A percentile compares a stretch with the other conserved stretches of the same genome.
Conservation (phyloP, 1,139 yeast genomes). For the Debaryomyces udenii region DNA sequence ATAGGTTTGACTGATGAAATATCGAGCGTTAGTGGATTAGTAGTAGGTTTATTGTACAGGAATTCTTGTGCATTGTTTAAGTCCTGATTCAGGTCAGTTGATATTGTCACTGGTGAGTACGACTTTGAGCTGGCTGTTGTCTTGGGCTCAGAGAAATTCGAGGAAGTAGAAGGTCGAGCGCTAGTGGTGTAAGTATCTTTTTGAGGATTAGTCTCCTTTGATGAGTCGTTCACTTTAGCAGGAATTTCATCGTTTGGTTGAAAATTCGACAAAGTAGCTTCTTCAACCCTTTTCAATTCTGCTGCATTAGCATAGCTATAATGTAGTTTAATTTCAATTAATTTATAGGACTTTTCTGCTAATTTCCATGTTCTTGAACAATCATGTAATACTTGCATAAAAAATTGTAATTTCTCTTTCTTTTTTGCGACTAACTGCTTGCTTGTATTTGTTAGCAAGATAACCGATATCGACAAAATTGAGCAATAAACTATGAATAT, state of each 20-base stretch:
- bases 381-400: constrained; percentile 40
- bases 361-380: constrained; percentile 52
- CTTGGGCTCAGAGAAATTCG: not conserved
- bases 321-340: constrained; percentile 41
- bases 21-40: not conserved
- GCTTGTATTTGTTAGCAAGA: constrained; percentile 40
- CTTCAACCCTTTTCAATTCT: not conserved
- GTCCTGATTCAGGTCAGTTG: not conserved
- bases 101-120: not conserved
- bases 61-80: not conserved
- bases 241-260: not conserved
- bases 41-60: not conserved
- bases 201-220: not conserved
- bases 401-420: constrained; percentile 37
- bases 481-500: constrained; percentile 52
- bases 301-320: constrained; percentile 19
- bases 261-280: not conserved
- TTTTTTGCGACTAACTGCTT: constrained; percentile 28
- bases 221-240: not conserved
- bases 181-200: not conserved
- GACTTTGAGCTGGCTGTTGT: not conserved
- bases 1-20: not conserved
- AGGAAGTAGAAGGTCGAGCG: not conserved
- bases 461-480: constrained; percentile 49
- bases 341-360: constrained; percentile 49